Percentiles rank a stretch among this genome's conserved stretches.
phyloP scores from a whole-genome alignment of 768 basidiomycete genomes.

The Saitozyma sp. region DNA sequence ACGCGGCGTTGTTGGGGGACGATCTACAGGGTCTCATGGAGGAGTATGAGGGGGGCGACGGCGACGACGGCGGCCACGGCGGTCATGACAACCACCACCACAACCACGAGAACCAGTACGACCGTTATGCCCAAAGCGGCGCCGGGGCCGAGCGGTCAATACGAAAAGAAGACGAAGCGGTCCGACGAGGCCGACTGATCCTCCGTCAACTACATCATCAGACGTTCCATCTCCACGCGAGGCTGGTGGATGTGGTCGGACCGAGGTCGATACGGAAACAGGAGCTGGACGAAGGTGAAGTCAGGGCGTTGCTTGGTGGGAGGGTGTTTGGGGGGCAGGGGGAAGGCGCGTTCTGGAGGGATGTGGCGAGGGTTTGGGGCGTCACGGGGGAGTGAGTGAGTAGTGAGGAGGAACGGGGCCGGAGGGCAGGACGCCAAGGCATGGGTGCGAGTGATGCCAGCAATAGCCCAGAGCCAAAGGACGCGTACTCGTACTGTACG shows the following conservation, averaged over 20 bases:
- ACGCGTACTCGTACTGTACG: no score
- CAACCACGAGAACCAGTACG: no score
- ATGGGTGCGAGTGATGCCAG: no score
- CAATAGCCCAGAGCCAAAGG: no score
- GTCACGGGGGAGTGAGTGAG: constrained; percentile 7
- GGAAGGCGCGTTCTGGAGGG: constrained; percentile 28
- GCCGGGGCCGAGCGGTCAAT: constrained; percentile 8
- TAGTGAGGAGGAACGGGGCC: constrained; percentile 2
- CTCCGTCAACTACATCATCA: constrained; percentile 37
- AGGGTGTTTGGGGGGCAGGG: constrained; percentile 13
- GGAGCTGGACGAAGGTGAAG: constrained; percentile 21
- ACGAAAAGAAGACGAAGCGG: constrained; percentile 26
- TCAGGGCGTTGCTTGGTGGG: constrained; percentile 23
- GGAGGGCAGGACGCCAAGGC: background rate
- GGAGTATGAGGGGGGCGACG: constrained; percentile 4
- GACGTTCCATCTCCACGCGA: constrained; percentile 32
- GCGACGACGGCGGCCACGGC: background rate
- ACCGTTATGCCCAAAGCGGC: constrained; percentile 4
- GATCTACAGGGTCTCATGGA: background rate
- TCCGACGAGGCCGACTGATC: constrained; percentile 29
- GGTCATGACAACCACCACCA: background rate
- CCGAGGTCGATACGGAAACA: no score
- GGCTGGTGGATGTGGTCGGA: constrained; percentile 7
- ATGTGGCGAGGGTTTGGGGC: constrained; percentile 25
- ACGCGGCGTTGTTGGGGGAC: constrained; percentile 19